Evolutionary conservation across 2,329 filamentous ascomycete genomes (phyloP), one percentile per base, ranked within the genome.

Genomic region (Aureobasidium zeae): DNA sequence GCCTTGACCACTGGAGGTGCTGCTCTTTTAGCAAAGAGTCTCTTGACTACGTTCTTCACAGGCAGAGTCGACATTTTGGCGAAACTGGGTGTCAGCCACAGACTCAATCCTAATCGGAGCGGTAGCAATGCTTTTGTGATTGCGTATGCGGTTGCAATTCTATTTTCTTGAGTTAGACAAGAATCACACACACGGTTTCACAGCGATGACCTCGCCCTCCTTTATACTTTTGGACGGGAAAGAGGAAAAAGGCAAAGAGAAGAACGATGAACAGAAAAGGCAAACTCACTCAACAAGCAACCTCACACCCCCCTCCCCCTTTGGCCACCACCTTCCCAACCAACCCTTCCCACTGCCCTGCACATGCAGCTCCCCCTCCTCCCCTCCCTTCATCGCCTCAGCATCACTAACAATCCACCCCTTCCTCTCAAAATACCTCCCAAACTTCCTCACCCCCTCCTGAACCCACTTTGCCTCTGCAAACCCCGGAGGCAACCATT

Each of bases 81-180:
- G 70, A 96, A 93, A 83, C 86, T 93, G 3, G 91, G 91, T 34
- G 91, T 94, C 11, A 76, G 82, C 86, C 84, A 94, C 3, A 93
- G 73, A 64, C 88, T 94, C 5, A 77, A 63, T 19, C 81, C 67
- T 49, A 98, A 75, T 52, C 91, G 74, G 10, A 84, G 55, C 0
- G 91, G 86, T 50, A 98, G 61, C 47, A 96, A 58, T 12, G 78
- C 79, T 66, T 98, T 98, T 1, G 86, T 93, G 50, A 95, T 74
- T 1, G 86, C 83, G 68, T 91, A 98, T 4, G 91, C 88, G 15
- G 91, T 82, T 17, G 86, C 91, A 51, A 96, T 76, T 62, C 58
- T 60, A 39, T 15, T 10, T 20, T 2, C 9, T 11, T 16, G 17
- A 29, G 31, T 46, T 26, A 41, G 37, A 22, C 16, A 24, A 29